Conservation (phyloP, 805 yeast species). For the Ogataea methylovora region DNA sequence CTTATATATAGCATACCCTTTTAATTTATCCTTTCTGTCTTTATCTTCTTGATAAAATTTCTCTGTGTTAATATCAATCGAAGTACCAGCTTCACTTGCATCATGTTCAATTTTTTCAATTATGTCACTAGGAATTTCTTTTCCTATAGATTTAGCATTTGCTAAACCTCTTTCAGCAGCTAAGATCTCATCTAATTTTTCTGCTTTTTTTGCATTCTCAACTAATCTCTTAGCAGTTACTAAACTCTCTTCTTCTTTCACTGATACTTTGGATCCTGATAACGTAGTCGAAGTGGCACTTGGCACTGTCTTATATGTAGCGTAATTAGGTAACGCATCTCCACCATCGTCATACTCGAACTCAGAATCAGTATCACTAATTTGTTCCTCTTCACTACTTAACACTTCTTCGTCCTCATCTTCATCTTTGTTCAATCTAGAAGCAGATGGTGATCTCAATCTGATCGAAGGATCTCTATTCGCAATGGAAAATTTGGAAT, state of each 20-base stretch:
- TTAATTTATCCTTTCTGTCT: conserved; percentile 42
- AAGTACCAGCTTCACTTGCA: conserved; percentile 32
- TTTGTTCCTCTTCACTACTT: conserved; percentile 50
- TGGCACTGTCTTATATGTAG: conserved; percentile 16
- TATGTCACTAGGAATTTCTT: conserved; percentile 24
- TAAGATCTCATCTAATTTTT: conserved; percentile 45
- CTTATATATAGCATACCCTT: conserved; percentile 51
- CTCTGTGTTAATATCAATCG: conserved; percentile 36
- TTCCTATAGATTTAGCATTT: conserved; percentile 39
- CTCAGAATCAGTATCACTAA: conserved; percentile 52
- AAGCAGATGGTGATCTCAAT: conserved; percentile 23
- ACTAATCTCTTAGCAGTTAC: conserved; percentile 16
- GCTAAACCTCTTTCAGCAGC: conserved; percentile 55
- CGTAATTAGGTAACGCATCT: conserved; percentile 48
- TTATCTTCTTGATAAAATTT: conserved; percentile 41
- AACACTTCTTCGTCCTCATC: conserved; percentile 4
- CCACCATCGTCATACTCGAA: conserved; percentile 58
- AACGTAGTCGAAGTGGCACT: conserved; percentile 28
- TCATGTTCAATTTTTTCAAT: conserved; percentile 20
- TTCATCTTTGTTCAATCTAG: conserved; percentile 2
- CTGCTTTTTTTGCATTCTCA: conserved; percentile 41
- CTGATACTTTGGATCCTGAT: conserved; percentile 8
- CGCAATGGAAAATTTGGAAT: conserved; percentile 53
- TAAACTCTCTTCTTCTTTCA: conserved; percentile 13
- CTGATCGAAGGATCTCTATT: conserved; percentile 72